Percentiles rank a stretch among this genome's conserved stretches.
phyloP scores from a whole-genome alignment of 1,139 yeast species.

The Lodderomyces elongisporus region DNA sequence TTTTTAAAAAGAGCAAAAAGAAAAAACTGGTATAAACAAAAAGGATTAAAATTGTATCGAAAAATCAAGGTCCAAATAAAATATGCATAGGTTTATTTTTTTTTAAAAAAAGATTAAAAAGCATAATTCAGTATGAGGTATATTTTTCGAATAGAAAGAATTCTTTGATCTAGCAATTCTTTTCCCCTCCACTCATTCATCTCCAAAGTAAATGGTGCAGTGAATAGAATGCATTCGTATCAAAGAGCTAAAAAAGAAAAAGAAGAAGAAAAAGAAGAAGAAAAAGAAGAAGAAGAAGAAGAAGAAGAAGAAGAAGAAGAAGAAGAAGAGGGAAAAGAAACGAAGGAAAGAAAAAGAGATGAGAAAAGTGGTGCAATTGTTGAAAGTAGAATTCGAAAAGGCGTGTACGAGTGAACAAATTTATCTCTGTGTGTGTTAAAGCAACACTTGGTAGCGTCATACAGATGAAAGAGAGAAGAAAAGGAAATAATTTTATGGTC shows the following conservation, averaged over 20 bases:
- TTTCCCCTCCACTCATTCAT: conserved; percentile 51
- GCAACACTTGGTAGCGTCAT: no score
- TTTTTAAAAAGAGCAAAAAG: no score
- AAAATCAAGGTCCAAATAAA: conserved; percentile 32
- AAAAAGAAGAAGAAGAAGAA: conserved; percentile 1
- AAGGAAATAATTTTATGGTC: no score
- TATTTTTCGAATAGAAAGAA: conserved; percentile 26
- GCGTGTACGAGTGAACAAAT: no score
- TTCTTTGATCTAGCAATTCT: conserved; percentile 29
- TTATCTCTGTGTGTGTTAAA: no score
- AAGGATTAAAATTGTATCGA: conserved; percentile 29
- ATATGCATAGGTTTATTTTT: conserved; percentile 7
- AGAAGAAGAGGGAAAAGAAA: no score
- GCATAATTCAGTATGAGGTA: conserved; percentile 36
- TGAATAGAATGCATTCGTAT: conserved; percentile 59
- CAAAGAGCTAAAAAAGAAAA: conserved; percentile 22
- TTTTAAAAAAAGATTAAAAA: conserved; percentile 9
- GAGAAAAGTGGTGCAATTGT: no score
- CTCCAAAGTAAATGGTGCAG: conserved; percentile 43
- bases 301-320: no score
- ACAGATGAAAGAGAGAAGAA: no score
- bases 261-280: conserved; percentile 5
- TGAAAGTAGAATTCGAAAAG: no score
- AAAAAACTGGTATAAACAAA: no score
- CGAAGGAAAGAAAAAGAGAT: no score